Base-by-base conservation (phyloP, 2,329 filamentous ascomycete genomes). In the Claviceps sp. region DNA sequence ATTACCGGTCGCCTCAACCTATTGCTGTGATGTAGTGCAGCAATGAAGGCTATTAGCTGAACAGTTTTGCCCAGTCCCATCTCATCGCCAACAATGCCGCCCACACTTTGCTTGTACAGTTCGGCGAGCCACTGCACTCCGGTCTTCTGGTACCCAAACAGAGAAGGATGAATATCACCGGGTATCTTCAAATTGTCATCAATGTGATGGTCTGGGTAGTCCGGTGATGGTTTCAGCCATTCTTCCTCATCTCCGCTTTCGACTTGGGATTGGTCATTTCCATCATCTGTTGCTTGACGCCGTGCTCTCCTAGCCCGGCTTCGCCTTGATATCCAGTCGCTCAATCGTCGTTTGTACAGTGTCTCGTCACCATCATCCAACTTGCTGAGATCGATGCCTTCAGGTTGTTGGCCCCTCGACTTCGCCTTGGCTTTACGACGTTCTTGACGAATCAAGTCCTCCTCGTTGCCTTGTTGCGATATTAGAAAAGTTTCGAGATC, bases 11-110 rank as follows among this genome's bases (percentile, higher is more conserved):
- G 88, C 22, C 78, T 79, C 22, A 97, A 77, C 61, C 83, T 87
- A 59, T 85, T 87, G 68, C 89, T 97, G 67, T 96, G 90, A 64
- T 98, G 93, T 8, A 98, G 71, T 2, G 89, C 88, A 2, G 93
- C 90, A 48, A 98, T 74, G 60, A 95, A 95, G 0, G 89, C 83
- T 49, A 82, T 81, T 30, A 79, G 61, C 60, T 81, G 79, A 1
- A 82, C 77, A 3, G 93, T 98, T 70, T 98, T 98, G 4, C 93
- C 93, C n/a, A 98, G 72, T 1, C 94, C 93, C 93, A 98, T 98
- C 67, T 98, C 93, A 62, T 98, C 93, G 5, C 91, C 93, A 41
- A 98, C 79, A 51, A 98, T 97, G 2, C 93, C 93, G 24, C 93
- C 93, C 5, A 95, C 89, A 55, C 85, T 80, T 64, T 96, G 89